phyloP scores from a whole-genome alignment of 2,329 filamentous ascomycete species.

The Fusarium devonianum region DNA sequence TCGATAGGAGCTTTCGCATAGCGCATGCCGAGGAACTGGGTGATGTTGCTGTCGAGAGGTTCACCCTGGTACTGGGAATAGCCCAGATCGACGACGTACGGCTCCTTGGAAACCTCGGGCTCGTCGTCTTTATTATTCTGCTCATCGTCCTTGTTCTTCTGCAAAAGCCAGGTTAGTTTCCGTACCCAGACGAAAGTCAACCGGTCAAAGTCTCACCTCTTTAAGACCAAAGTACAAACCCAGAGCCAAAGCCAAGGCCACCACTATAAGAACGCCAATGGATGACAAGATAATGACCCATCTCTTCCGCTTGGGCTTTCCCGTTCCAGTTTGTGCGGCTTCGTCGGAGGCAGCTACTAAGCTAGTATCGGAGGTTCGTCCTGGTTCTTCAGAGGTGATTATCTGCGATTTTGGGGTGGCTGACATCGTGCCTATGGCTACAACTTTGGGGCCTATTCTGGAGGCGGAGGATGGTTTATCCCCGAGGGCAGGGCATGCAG shows the following conservation, averaged over 20 bases:
- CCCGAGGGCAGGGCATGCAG: no score
- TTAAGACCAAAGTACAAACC: conserved; percentile 35
- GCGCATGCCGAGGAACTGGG: conserved; percentile 57
- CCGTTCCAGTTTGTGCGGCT: conserved; percentile 1
- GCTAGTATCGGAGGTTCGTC: conserved; percentile 1
- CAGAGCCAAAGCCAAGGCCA: conserved; percentile 25
- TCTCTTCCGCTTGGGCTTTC: conserved; percentile 15
- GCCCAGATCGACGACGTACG: conserved; percentile 50
- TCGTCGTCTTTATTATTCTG: neutral
- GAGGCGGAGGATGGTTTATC: no score
- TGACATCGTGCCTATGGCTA: conserved; percentile 6
- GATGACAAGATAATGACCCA: conserved; percentile 19
- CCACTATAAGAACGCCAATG: conserved; percentile 7
- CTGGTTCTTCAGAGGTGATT: conserved; percentile 15
- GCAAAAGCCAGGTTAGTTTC: conserved; percentile 9
- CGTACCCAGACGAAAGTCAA: neutral
- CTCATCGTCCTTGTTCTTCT: conserved; percentile 6
- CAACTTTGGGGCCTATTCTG: neutral
- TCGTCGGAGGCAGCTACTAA: neutral
- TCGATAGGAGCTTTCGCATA: conserved; percentile 61
- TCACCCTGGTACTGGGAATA: conserved; percentile 56
- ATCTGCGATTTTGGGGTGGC: conserved; percentile 9
- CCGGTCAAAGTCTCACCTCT: conserved; percentile 27
- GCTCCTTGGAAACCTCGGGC: no score
- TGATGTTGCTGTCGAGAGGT: conserved; percentile 49